Percentiles rank a stretch among this genome's conserved stretches.
phyloP scores from a whole-genome alignment of 1,284 basidiomycete genomes.

The Meira miltonrushii region DNA sequence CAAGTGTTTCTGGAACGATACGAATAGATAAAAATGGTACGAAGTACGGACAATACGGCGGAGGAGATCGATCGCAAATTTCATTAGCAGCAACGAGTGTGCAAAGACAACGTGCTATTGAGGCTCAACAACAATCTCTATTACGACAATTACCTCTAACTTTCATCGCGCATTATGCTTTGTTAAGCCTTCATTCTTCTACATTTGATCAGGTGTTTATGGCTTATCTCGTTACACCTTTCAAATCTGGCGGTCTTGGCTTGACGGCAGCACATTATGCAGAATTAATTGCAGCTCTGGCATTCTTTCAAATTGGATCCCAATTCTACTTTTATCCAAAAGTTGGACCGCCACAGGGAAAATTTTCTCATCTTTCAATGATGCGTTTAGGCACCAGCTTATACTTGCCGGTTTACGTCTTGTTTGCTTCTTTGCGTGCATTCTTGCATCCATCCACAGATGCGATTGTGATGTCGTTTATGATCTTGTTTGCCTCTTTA shows the following conservation, averaged over 20 bases:
- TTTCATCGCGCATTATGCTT: slow-evolving; percentile 49
- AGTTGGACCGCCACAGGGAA: slow-evolving; percentile 53
- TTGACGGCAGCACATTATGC: slow-evolving; percentile 52
- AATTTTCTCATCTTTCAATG: slow-evolving; percentile 48
- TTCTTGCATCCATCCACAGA: slow-evolving; percentile 50
- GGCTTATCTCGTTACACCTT: slow-evolving; percentile 51
- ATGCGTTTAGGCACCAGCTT: slow-evolving; percentile 38
- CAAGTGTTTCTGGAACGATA: neutral
- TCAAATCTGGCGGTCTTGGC: slow-evolving; percentile 44
- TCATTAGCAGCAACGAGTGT: neutral
- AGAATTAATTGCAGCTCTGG: slow-evolving; percentile 50
- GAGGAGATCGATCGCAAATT: neutral
- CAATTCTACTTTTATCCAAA: slow-evolving; percentile 63
- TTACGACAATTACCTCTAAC: slow-evolving; percentile 41
- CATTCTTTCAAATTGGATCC: slow-evolving; percentile 41
- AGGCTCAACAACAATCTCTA: slow-evolving; percentile 12
- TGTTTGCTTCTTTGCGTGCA: slow-evolving; percentile 56
- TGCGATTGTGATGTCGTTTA: slow-evolving; percentile 55
- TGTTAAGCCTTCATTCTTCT: slow-evolving; percentile 49
- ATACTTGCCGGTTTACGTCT: slow-evolving; percentile 32
- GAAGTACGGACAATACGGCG: neutral
- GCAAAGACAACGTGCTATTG: neutral
- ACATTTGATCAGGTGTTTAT: slow-evolving; percentile 53
- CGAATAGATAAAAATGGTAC: neutral
- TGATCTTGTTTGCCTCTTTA: slow-evolving; percentile 52